These are phyloP conservation scores for Capronia coronata DNA, from an alignment of 2,329 filamentous ascomycete genomes.

Conservation along the genomic window DNA sequence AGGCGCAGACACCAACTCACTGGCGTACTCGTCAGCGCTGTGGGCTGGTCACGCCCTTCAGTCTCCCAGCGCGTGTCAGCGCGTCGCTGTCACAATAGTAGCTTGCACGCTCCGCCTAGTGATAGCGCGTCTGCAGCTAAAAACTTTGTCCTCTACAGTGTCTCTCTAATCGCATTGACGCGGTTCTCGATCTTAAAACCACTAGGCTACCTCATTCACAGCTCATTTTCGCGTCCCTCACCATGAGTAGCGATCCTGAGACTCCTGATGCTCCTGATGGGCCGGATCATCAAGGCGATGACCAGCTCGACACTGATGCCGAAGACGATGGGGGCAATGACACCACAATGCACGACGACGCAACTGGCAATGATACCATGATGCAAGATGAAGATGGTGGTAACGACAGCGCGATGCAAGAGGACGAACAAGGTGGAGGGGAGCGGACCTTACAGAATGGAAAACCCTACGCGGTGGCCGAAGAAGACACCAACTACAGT, in stretches of 20 bases:
- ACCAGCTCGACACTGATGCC: conserved; percentile 17
- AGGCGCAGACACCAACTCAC: neutral
- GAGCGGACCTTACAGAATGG: conserved; percentile 16
- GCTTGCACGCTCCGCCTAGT: conserved; percentile 7
- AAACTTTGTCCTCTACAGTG: conserved; percentile 31
- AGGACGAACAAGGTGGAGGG: conserved; percentile 5
- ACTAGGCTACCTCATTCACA: neutral
- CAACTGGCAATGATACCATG: conserved; percentile 3
- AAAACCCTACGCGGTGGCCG: conserved; percentile 12
- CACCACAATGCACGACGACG: conserved; percentile 6
- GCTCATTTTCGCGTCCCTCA: neutral
- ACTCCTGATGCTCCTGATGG: conserved; percentile 16
- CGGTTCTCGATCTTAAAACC: neutral
- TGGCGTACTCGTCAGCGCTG: neutral
- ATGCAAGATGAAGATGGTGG: conserved; percentile 3
- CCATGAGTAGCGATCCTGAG: conserved; percentile 20
- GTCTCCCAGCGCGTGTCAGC: neutral
- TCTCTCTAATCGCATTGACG: conserved; percentile 20
- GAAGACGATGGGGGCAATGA: conserved; percentile 14
- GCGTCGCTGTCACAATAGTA: neutral
- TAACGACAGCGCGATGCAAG: conserved; percentile 1
- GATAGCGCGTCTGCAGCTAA: conserved; percentile 30
- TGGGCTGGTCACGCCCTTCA: neutral
- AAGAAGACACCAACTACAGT: conserved; percentile 28
- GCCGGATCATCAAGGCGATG: conserved; percentile 16